Percentiles rank a stretch among this genome's conserved stretches.
phyloP scores from a whole-genome alignment of 164 flowering plant species.

The Liquidambar formosana region DNA sequence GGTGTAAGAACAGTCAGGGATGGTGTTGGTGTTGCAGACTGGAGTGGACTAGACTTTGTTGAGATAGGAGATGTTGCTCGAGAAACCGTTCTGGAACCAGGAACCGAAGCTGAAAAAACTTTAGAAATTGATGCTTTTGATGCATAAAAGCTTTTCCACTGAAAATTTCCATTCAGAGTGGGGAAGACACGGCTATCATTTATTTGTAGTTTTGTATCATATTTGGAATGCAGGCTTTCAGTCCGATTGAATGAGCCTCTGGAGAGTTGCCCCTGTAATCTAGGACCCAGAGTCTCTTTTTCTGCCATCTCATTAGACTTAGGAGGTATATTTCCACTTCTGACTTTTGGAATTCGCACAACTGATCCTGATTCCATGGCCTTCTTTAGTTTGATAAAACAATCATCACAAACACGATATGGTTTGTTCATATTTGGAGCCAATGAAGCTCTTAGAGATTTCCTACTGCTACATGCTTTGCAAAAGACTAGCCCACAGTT shows the following conservation, averaged over 20 bases:
- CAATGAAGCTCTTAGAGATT: conserved; percentile 78
- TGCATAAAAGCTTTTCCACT: conserved; percentile 33
- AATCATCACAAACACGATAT: conserved; percentile 92
- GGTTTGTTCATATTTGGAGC: conserved; percentile 84
- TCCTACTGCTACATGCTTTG: conserved; percentile 82
- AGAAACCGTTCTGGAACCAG: conserved; percentile 56
- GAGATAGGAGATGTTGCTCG: conserved; percentile 61
- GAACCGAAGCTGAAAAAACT: conserved; percentile 44
- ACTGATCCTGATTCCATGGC: conserved; percentile 38
- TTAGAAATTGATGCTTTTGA: conserved; percentile 39
- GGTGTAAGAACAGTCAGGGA: conserved; percentile 24
- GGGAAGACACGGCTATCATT: conserved; percentile 34
- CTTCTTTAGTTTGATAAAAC: conserved; percentile 74
- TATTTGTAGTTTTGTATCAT: conserved; percentile 27
- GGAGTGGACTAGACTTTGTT: conserved; percentile 47
- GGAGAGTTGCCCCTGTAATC: conserved; percentile 43
- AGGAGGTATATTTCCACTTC: conserved; percentile 28
- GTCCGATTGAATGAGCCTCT: conserved; percentile 51
- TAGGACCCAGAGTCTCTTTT: conserved; percentile 40
- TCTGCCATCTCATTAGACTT: conserved; percentile 41
- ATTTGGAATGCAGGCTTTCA: conserved; percentile 36
- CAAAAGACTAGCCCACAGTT: conserved; percentile 94
- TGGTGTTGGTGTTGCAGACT: conserved; percentile 29
- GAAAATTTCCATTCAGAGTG: conserved; percentile 32
- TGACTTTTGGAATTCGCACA: conserved; percentile 33